Evolutionary conservation across 2,329 filamentous ascomycete genomes (phyloP).

Genomic region (Aspergillus quadrilineatus): DNA sequence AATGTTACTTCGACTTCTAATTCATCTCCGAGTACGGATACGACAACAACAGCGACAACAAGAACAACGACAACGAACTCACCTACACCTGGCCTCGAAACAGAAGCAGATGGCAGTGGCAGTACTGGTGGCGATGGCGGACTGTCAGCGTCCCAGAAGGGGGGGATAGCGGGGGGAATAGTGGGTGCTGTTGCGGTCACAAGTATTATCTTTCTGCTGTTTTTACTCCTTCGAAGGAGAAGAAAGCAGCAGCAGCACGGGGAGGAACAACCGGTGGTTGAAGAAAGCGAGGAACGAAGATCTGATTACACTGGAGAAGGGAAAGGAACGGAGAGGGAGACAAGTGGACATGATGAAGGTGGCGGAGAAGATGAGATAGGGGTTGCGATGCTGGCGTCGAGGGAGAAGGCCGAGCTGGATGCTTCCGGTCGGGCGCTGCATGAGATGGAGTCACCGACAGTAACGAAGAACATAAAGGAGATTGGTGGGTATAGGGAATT

Average conservation of each 20-base stretch:
- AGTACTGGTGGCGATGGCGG: not conserved
- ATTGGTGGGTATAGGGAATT: constrained; percentile 1
- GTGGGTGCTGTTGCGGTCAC: constrained; percentile 10
- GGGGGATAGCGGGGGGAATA: constrained; percentile 15
- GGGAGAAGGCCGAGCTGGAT: constrained; percentile 16
- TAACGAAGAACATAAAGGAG: not conserved
- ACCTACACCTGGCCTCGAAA: not conserved
- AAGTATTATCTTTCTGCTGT: not conserved
- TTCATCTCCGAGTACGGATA: not conserved
- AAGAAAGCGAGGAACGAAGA: not conserved
- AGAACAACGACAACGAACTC: not conserved
- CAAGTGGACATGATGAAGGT: not conserved
- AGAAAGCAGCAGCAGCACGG: not conserved
- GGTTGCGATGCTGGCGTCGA: constrained; percentile 12
- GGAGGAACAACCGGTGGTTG: not conserved
- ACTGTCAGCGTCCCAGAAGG: constrained; percentile 9
- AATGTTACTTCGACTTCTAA: not conserved
- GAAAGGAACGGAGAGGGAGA: not conserved
- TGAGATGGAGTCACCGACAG: constrained; percentile 9
- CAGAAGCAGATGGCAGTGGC: not conserved
- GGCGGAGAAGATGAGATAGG: not conserved
- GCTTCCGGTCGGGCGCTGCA: constrained; percentile 11
- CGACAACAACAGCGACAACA: not conserved
- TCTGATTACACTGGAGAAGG: too few species aligned
- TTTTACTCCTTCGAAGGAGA: constrained; percentile 4